These are phyloP conservation scores for Miscanthus lutarioriparius DNA, from an alignment of 176 grass and related monocot genomes.

Conservation along the genomic window DNA sequence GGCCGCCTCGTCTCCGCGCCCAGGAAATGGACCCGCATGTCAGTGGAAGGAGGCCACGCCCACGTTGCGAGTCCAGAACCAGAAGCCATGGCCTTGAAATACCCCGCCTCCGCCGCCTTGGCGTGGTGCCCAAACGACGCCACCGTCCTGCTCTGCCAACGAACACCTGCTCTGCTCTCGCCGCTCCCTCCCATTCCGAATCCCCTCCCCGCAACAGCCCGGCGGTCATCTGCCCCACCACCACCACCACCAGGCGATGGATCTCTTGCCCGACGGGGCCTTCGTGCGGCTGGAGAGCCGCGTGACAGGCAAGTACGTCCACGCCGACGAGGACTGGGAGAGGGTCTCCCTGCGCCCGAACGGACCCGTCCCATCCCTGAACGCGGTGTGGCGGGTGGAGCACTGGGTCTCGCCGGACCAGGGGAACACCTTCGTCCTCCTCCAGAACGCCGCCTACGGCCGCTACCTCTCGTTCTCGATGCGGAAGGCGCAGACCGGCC, in stretches of 20 bases:
- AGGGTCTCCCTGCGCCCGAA: not conserved
- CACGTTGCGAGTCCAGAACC: too few relatives aligned
- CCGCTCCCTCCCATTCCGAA: too few relatives aligned
- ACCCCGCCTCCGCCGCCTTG: not conserved
- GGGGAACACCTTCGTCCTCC: not conserved
- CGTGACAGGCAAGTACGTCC: too few relatives aligned
- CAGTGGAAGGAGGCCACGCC: too few relatives aligned
- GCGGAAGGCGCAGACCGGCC: too few relatives aligned
- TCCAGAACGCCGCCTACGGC: not conserved
- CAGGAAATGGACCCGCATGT: too few relatives aligned
- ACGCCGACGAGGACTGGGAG: not conserved
- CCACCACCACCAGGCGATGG: not conserved
- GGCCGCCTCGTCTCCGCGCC: too few relatives aligned
- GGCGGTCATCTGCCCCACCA: too few relatives aligned
- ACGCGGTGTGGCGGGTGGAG: not conserved
- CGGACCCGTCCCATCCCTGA: not conserved
- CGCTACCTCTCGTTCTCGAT: not conserved
- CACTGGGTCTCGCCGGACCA: not conserved
- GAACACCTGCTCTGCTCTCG: too few relatives aligned
- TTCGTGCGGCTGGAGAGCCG: not conserved
- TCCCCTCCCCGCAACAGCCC: too few relatives aligned
- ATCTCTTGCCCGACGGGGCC: not conserved
- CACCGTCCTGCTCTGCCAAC: too few relatives aligned
- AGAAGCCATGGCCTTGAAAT: not conserved
- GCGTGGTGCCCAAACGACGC: too few relatives aligned